These are phyloP conservation scores for Croton laevigatus DNA, from an alignment of 441 rosid genomes.

Conservation along the genomic window DNA sequence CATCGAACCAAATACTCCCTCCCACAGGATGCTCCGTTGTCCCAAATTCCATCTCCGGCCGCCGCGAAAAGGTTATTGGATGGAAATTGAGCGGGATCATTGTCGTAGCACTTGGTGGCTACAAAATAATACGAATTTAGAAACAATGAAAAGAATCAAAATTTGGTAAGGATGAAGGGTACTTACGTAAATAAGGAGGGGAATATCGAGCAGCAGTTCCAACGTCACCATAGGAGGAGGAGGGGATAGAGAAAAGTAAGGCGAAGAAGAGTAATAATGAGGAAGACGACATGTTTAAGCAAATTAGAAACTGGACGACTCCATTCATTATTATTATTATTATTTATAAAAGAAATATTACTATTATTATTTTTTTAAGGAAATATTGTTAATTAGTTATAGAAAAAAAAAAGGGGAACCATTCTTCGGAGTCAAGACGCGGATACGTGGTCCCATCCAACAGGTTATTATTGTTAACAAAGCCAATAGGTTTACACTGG, in stretches of 20 bases:
- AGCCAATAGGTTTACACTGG: no score
- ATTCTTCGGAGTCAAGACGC: no score
- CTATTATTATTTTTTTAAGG: no score
- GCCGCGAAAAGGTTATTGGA: conserved; percentile 56
- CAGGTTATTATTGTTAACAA: no score
- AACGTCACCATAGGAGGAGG: conserved; percentile 34
- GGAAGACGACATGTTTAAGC: neutral
- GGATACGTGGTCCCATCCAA: no score
- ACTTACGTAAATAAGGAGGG: conserved; percentile 60
- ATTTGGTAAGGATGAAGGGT: neutral
- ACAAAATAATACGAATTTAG: neutral
- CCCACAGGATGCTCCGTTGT: conserved; percentile 66
- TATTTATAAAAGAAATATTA: no score
- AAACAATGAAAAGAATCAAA: neutral
- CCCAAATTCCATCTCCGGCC: conserved; percentile 70
- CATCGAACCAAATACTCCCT: conserved; percentile 59
- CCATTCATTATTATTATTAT: no score
- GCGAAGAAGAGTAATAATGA: neutral
- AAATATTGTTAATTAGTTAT: no score
- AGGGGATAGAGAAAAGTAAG: neutral
- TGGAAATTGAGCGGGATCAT: conserved; percentile 48
- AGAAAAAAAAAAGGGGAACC: no score
- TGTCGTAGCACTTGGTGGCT: conserved; percentile 46
- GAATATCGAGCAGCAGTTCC: conserved; percentile 50
- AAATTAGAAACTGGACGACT: no score